These are phyloP conservation scores for Leucogyrophana mollusca DNA, from an alignment of 768 basidiomycete species.

Conservation along the genomic window DNA sequence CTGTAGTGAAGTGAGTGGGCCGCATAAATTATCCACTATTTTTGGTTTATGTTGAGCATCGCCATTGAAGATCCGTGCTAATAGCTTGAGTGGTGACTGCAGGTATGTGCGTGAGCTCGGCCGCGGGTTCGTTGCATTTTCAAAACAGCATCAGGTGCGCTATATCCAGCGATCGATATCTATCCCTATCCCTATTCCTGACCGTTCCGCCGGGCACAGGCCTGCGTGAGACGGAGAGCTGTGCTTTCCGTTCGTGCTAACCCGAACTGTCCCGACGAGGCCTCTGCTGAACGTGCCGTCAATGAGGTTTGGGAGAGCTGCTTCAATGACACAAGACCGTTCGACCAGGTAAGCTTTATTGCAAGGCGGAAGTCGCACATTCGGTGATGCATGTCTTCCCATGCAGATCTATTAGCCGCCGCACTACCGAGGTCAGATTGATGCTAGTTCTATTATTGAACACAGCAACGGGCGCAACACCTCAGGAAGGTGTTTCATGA, in stretches of 20 bases:
- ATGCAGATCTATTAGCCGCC: constrained; percentile 30
- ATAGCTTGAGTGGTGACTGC: constrained; percentile 93
- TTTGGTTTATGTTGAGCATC: constrained; percentile 2
- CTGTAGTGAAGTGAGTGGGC: constrained; percentile 82
- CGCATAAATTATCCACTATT: neutral
- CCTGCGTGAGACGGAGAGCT: constrained; percentile 88
- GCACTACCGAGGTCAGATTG: constrained; percentile 1
- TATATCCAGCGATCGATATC: constrained; percentile 9
- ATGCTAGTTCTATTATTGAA: constrained; percentile 4
- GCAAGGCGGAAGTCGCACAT: neutral
- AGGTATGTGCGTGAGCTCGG: constrained; percentile 78
- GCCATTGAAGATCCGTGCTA: constrained; percentile 83
- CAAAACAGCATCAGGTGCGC: constrained; percentile 91
- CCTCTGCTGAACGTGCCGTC: constrained; percentile 82
- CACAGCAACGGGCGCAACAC: neutral
- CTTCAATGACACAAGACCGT: constrained; percentile 92
- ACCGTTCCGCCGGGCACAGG: constrained; percentile 41
- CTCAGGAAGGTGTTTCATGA: neutral
- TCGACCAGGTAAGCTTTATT: constrained; percentile 75
- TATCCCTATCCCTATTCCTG: constrained; percentile 8
- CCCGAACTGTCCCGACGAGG: constrained; percentile 72
- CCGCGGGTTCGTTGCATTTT: constrained; percentile 74
- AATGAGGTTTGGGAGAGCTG: constrained; percentile 98
- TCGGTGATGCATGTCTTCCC: constrained; percentile 13
- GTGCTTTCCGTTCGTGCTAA: constrained; percentile 79